A percentile compares a stretch with the other conserved stretches of the same genome.
Conservation (phyloP, 169 alveolate genomes). For the Plasmodium relictum region DNA sequence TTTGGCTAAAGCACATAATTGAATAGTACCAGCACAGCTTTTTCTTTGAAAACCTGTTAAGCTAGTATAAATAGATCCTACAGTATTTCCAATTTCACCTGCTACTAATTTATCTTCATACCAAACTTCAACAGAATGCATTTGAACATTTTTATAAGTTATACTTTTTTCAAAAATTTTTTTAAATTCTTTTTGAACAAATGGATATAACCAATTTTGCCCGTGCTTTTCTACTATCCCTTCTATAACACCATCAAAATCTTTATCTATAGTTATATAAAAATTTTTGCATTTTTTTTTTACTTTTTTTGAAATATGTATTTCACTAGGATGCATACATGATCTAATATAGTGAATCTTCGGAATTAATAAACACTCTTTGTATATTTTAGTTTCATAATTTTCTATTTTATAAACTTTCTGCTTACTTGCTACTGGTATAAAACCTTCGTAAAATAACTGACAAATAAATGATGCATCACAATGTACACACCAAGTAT, state of each 20-base stretch:
- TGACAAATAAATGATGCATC: conserved; percentile 78
- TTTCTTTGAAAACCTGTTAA: conserved; percentile 84
- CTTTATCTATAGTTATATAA: conserved; percentile 78
- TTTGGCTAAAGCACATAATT: conserved; percentile 83
- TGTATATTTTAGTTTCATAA: conserved; percentile 23
- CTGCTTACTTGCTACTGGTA: conserved; percentile 79
- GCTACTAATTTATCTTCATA: conserved; percentile 78
- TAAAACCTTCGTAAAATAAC: conserved; percentile 79
- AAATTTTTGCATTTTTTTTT: conserved; percentile 61
- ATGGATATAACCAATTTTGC: conserved; percentile 85
- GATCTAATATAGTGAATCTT: conserved; percentile 81
- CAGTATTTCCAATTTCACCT: conserved; percentile 85
- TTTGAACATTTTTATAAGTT: conserved; percentile 29
- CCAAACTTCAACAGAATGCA: conserved; percentile 86
- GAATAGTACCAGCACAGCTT: conserved; percentile 82
- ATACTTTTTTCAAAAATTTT: conserved; percentile 75
- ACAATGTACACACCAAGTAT: conserved; percentile 83
- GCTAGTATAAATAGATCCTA: conserved; percentile 84
- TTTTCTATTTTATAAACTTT: conserved; percentile 10
- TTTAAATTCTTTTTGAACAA: conserved; percentile 79
- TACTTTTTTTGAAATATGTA: conserved; percentile 78
- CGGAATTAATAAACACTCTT: conserved; percentile 74
- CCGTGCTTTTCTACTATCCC: conserved; percentile 85
- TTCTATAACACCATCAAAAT: conserved; percentile 79
- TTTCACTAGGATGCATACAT: conserved; percentile 78